Conservation (phyloP, 2,329 filamentous ascomycete genomes). For the Teratosphaeria destructans region DNA sequence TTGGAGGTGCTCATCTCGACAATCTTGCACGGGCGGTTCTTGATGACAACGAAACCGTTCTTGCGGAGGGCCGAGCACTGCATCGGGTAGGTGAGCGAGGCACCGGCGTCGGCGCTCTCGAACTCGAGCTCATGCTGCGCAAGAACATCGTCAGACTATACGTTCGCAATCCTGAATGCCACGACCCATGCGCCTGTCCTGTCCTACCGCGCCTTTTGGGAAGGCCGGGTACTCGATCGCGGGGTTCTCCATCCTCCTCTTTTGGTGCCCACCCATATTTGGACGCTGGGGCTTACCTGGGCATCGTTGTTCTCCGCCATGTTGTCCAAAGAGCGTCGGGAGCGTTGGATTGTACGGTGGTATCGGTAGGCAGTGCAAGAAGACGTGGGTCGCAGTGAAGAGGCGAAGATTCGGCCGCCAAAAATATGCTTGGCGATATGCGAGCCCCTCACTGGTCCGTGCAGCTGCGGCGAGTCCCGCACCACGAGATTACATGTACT, state of each 20-base stretch:
- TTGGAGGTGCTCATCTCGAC: constrained; percentile 99
- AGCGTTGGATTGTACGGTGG: constrained; percentile 24
- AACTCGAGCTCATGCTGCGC: constrained; percentile 57
- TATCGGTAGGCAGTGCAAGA: constrained; percentile 20
- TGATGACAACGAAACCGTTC: constrained; percentile 98
- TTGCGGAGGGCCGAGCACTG: constrained; percentile 99
- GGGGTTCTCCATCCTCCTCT: neutral
- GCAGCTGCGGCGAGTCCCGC: neutral
- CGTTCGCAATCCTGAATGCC: neutral
- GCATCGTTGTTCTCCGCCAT: constrained; percentile 51
- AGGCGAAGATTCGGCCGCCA: constrained; percentile 8
- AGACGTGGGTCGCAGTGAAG: constrained; percentile 1
- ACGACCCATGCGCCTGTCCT: neutral
- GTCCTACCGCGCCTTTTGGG: neutral
- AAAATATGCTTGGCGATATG: neutral
- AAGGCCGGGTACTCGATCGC: neutral
- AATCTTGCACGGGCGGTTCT: constrained; percentile 99
- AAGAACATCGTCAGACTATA: neutral
- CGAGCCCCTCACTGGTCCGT: neutral
- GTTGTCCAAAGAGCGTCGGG: constrained; percentile 32
- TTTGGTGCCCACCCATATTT: neutral
- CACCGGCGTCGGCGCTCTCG: constrained; percentile 91
- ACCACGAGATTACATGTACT: neutral
- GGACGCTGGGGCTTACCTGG: constrained; percentile 42
- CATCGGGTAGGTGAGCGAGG: constrained; percentile 89